These are phyloP conservation scores for Aspergillus ostianus DNA, from an alignment of 495 filamentous ascomycete genomes.

Conservation along the genomic window DNA sequence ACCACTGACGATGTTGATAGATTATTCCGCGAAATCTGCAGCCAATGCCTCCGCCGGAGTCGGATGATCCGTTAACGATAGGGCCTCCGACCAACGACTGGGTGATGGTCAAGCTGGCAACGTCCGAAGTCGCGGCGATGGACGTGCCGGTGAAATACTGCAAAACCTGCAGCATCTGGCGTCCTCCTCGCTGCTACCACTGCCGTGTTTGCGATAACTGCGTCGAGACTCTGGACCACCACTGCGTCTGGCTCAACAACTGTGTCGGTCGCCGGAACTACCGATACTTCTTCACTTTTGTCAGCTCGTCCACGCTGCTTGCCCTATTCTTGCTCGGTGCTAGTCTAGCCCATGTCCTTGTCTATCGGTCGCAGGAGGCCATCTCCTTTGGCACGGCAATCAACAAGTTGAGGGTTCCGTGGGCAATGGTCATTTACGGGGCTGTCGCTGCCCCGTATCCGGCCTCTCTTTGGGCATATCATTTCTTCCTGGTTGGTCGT, in stretches of 20 bases:
- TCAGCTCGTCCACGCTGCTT: conserved; percentile 72
- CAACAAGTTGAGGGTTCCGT: conserved; percentile 69
- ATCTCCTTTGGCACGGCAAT: conserved; percentile 68
- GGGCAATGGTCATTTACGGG: conserved; percentile 86
- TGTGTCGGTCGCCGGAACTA: conserved; percentile 97
- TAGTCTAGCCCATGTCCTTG: conserved; percentile 73
- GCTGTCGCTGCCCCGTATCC: conserved; percentile 76
- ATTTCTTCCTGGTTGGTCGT: conserved; percentile 82
- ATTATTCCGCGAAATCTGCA: conserved; percentile 85
- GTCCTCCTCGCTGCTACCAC: conserved; percentile 91
- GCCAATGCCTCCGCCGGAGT: conserved; percentile 54
- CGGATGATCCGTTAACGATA: conserved; percentile 73
- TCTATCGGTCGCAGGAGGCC: conserved; percentile 59
- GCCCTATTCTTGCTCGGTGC: conserved; percentile 72
- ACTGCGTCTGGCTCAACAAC: conserved; percentile 99
- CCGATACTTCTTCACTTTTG: conserved; percentile 93
- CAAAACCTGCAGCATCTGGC: conserved; percentile 95
- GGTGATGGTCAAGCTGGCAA: conserved; percentile 80
- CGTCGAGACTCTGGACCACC: conserved; percentile 95
- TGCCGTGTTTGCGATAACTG: conserved; percentile 97
- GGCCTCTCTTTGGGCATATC: conserved; percentile 78
- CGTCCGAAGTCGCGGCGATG: conserved; percentile 74
- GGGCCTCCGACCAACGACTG: conserved; percentile 87
- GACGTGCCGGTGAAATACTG: conserved; percentile 98
- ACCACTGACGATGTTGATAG: conserved; percentile 34